Base-by-base conservation (phyloP, 805 yeast species). In the Pichia phayaonensis region DNA sequence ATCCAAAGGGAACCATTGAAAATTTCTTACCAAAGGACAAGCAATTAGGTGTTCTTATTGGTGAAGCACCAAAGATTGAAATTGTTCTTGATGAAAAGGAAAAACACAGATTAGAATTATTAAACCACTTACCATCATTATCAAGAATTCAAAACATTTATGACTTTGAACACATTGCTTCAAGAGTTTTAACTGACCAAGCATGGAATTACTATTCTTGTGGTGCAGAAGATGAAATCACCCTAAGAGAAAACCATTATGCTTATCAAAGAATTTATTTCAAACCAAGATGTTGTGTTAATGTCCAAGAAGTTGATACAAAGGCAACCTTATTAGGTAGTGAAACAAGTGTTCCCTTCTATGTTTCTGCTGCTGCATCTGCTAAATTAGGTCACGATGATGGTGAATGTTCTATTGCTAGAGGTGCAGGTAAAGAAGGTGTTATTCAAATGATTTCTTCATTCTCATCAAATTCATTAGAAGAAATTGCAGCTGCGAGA, bases 151-250 rank as follows among this genome's bases (percentile, higher is more conserved):
- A 82, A 63, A 92, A 92, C 60, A 61, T 90, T 54, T 83, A 81
- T 59, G 98, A 90, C 66, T 90, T 90, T 61, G 98, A 90, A 66
- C 77, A 79, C 58, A 81, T 92, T 44, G 97, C 97, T 2, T 74
- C 88, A 45, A 78, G 81, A 53, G 84, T 87, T 34, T 72, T 92
- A 74, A 76, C 86, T 24, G 81, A 80, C 49, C 76, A 78, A 27
- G 97, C 94, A 0, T 86, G 97, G 94, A 92, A 92, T 20, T 92
- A 92, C 67, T 90, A 90, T 64, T 84, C 95, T 3, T 80, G 90
- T 36, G 98, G 92, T 13, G 78, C 96, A 21, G 97, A 90, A 66
- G 97, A 90, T 65, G 98, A 90, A 70, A 79, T 90, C 58, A 79
- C 96, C 1, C 63, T 86, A 59, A 77, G 98, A 59, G 96, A 90